A percentile compares a stretch with the other conserved stretches of the same genome.
phyloP scores from a whole-genome alignment of 345 rosid species.

The Eucalyptus pumila region DNA sequence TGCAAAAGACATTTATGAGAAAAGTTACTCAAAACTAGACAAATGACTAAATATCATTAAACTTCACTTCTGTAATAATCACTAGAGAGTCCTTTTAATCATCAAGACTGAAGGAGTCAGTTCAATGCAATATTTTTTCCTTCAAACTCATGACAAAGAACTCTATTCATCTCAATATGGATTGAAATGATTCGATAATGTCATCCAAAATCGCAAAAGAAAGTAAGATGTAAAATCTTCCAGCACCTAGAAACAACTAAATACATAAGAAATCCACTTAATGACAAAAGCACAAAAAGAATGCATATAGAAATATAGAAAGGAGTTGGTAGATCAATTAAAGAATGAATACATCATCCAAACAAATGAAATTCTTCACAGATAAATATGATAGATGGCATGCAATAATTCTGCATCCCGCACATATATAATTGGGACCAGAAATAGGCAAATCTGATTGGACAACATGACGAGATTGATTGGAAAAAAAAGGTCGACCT shows the following conservation, averaged over 20 bases:
- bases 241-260: not conserved
- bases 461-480: not conserved
- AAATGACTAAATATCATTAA: not conserved
- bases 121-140: not conserved
- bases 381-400: not conserved
- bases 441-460: not conserved
- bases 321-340: not conserved
- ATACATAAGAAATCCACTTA: not conserved
- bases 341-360: not conserved
- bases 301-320: not conserved
- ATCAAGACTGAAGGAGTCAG: not conserved
- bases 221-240: not conserved
- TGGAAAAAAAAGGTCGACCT: not conserved
- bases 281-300: not conserved
- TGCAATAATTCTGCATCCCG: not conserved
- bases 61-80: not conserved
- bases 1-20: conserved; percentile 14
- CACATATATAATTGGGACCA: not conserved
- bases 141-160: not conserved
- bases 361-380: not conserved
- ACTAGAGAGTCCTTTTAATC: not conserved
- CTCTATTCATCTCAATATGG: not conserved
- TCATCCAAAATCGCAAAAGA: not conserved
- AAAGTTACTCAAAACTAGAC: not conserved
- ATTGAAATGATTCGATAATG: not conserved